Base-by-base conservation (phyloP, 192 early-diverging fungal genomes). In the Gryganskiella cystojenkinii region DNA sequence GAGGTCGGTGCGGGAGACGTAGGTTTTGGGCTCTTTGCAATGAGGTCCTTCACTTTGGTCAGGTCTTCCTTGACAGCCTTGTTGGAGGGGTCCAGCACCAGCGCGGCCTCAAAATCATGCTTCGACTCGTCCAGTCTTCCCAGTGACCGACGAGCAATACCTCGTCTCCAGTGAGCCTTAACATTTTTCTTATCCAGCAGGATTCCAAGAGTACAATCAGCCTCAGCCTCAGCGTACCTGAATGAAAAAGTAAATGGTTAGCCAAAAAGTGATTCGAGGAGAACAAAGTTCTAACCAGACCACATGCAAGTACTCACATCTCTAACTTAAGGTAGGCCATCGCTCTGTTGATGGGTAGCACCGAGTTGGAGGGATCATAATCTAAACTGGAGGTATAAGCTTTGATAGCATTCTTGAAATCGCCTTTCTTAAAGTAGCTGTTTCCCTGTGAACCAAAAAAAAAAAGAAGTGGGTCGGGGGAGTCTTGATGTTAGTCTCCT, bases 241-340 rank as follows among this genome's bases (percentile, higher is more conserved):
- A 60, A 42, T 44, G 37, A 52, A 25, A 52, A 24, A 19, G 14
- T 27, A 15, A 34, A 2, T 15, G 1, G 25, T n/a, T 15, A 52
- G 11, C 15, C 34, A 25, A 15, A 40, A 6, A 40, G 17, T 44
- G 27, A 7, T 28, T 22, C 4, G 27, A 19, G 11, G 19, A 30
- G 15, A 40, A 25, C 19, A 44, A 60, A 1, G 58, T 6, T 28
- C 3, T 13, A 43, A 28, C 20, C 20, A 14, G 22, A 9, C 27
- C 34, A 24, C 20, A 20, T 25, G 28, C 17, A 7, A 35, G 42
- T 66, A 8, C 43, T 62, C 84, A 92, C 84, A 81, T 82, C 10
- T 89, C 69, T 22, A 94, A 64, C 70, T 95, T 97, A 22, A 97
- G 68, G 43, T 90, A 75, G 8, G 92, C 92, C 91, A 95, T 92